Conservation (phyloP, 352 stramenopile genomes). For the Phytopythium montanum region DNA sequence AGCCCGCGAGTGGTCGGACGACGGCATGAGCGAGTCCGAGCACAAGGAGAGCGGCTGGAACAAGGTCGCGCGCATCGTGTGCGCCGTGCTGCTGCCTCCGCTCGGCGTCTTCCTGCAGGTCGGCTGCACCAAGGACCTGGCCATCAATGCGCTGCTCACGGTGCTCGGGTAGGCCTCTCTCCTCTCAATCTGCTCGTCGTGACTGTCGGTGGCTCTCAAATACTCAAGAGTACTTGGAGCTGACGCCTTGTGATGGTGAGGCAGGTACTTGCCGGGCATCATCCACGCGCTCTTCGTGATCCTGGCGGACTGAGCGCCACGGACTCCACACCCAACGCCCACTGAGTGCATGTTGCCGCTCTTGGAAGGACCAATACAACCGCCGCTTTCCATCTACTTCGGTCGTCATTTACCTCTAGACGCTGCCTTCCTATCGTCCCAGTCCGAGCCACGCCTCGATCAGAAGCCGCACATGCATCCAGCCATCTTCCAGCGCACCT, state of each 20-base stretch:
- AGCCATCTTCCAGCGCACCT: slow-evolving; percentile 53
- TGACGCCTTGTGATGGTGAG: not conserved
- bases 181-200: too few species aligned
- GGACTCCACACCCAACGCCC: too few species aligned
- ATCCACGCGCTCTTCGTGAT: slow-evolving; percentile 59
- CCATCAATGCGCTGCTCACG: slow-evolving; percentile 65
- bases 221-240: not conserved
- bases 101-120: slow-evolving; percentile 53
- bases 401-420: too few species aligned
- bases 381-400: too few species aligned
- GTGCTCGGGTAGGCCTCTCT: slow-evolving; percentile 32
- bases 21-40: slow-evolving; percentile 8
- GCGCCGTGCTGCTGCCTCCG: slow-evolving; percentile 41
- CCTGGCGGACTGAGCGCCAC: too few species aligned
- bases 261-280: slow-evolving; percentile 57
- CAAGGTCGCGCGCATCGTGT: slow-evolving; percentile 42
- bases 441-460: not conserved
- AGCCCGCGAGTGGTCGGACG: slow-evolving; percentile 21
- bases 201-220: too few species aligned
- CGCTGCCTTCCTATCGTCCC: too few species aligned
- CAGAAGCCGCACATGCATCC: slow-evolving; percentile 70
- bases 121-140: slow-evolving; percentile 53
- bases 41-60: slow-evolving; percentile 20
- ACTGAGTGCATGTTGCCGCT: too few species aligned
- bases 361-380: too few species aligned